A percentile compares a stretch with the other conserved stretches of the same genome.
Conservation (phyloP, 2,329 filamentous ascomycete genomes). For the Scorias spongiosa region DNA sequence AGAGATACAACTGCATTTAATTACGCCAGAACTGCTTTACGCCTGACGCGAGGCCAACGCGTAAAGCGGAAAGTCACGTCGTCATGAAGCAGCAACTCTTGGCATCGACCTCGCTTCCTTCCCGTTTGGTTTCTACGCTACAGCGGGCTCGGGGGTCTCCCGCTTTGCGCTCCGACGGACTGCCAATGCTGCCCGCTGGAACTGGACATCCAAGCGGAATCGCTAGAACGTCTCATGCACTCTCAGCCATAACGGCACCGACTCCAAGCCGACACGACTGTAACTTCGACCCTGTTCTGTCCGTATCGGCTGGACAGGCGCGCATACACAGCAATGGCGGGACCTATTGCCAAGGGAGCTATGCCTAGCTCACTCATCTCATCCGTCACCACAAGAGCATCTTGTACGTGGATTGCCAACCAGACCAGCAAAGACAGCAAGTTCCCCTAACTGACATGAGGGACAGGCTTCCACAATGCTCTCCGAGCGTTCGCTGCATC, state of each 20-base stretch:
- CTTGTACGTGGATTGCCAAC: slow-evolving; percentile 9
- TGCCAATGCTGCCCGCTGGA: too few species aligned
- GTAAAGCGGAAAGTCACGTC: neutral
- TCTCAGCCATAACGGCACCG: too few species aligned
- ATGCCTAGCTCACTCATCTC: slow-evolving; percentile 8
- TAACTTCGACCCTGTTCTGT: too few species aligned
- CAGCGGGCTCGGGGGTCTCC: too few species aligned
- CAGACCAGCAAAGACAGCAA: too few species aligned
- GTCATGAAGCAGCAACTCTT: neutral
- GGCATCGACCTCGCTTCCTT: neutral
- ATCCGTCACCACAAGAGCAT: slow-evolving; percentile 15
- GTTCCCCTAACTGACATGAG: too few species aligned
- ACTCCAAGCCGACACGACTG: too few species aligned
- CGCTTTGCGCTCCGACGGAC: too few species aligned
- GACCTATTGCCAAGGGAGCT: neutral
- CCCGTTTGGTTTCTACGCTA: too few species aligned
- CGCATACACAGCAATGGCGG: neutral
- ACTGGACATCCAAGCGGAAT: too few species aligned
- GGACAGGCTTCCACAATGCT: slow-evolving; percentile 1
- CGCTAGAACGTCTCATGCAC: too few species aligned
- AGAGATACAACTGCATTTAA: neutral
- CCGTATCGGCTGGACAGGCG: neutral
- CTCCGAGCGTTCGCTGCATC: slow-evolving; percentile 16
- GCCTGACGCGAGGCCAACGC: neutral
- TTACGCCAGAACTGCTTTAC: neutral